Percentiles rank a stretch among this genome's conserved stretches.
Evolutionary conservation across 352 stramenopile genomes (phyloP).

Genomic region (Aphanomyces euteiches): DNA sequence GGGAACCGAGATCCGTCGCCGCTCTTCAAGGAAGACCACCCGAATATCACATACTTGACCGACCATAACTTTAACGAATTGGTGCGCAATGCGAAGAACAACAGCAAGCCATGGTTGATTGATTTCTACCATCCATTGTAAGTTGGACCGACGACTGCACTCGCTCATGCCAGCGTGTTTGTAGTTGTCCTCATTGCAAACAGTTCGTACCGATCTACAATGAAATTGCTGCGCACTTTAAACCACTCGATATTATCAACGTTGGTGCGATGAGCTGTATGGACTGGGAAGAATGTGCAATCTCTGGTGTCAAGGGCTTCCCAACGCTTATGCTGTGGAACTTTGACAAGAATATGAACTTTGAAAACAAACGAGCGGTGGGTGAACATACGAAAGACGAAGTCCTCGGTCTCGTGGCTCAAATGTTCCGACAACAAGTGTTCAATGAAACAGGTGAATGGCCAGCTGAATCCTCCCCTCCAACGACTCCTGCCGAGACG

Average conservation of each 20-base stretch:
- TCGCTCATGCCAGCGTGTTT: constrained; percentile 24
- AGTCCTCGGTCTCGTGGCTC: constrained; percentile 50
- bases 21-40: constrained; percentile 73
- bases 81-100: constrained; percentile 49
- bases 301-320: constrained; percentile 75
- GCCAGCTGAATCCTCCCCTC: constrained; percentile 35
- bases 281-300: constrained; percentile 80
- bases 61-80: constrained; percentile 73
- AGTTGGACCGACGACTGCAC: background rate
- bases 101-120: constrained; percentile 74
- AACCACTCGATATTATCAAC: constrained; percentile 54
- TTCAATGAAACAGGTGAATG: constrained; percentile 68
- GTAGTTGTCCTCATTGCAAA: constrained; percentile 77
- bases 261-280: constrained; percentile 79
- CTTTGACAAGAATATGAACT: constrained; percentile 67
- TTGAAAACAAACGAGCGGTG: constrained; percentile 72
- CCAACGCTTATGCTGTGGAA: constrained; percentile 73
- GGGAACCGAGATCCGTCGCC: constrained; percentile 30
- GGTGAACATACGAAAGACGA: constrained; percentile 76
- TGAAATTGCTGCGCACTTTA: constrained; percentile 69
- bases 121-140: constrained; percentile 87
- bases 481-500: constrained; percentile 11
- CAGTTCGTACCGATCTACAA: constrained; percentile 64
- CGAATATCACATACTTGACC: constrained; percentile 83
- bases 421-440: constrained; percentile 51